Percentiles rank a stretch among this genome's conserved stretches.
Evolutionary conservation across 495 filamentous ascomycete genomes (phyloP).

Genomic region (Cudoniella acicularis): DNA sequence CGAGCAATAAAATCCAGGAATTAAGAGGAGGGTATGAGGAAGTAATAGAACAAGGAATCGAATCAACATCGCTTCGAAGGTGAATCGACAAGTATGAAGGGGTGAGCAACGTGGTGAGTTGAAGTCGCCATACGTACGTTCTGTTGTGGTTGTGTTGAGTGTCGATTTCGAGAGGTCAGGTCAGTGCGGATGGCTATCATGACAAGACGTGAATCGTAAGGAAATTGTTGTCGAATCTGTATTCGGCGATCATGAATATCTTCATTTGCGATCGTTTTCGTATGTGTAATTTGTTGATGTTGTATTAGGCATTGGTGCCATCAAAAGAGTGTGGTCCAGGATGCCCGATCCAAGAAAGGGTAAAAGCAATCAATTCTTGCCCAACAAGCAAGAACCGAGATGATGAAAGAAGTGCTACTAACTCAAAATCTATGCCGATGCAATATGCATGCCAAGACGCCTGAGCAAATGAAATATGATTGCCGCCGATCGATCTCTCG

Average conservation of each 20-base stretch:
- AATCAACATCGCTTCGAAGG: constrained; percentile 1
- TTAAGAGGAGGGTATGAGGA: constrained; percentile 12
- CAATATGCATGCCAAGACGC: constrained; percentile 26
- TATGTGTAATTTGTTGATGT: not conserved
- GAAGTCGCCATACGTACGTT: constrained; percentile 1
- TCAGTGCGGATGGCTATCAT: not conserved
- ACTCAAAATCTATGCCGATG: constrained; percentile 25
- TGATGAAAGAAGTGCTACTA: constrained; percentile 11
- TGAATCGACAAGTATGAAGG: not conserved
- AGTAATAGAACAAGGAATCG: not conserved
- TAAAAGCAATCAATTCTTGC: not conserved
- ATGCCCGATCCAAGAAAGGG: constrained; percentile 31
- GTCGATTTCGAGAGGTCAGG: constrained; percentile 8
- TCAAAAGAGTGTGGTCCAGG: constrained; percentile 26
- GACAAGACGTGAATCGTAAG: constrained; percentile 19
- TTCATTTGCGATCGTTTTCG: constrained; percentile 5
- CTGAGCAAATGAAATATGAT: constrained; percentile 13
- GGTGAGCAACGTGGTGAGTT: not conserved
- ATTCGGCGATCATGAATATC: constrained; percentile 3
- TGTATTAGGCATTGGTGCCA: constrained; percentile 8
- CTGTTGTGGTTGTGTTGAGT: constrained; percentile 2
- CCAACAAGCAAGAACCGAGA: constrained; percentile 8
- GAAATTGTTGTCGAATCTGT: constrained; percentile 11
- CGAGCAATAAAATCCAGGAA: constrained; percentile 3
- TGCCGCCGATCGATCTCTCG: constrained; percentile 8